Evolutionary conservation across 2,329 filamentous ascomycete genomes (phyloP), one percentile per base, ranked within the genome.

Genomic region (Amauroascus niger): DNA sequence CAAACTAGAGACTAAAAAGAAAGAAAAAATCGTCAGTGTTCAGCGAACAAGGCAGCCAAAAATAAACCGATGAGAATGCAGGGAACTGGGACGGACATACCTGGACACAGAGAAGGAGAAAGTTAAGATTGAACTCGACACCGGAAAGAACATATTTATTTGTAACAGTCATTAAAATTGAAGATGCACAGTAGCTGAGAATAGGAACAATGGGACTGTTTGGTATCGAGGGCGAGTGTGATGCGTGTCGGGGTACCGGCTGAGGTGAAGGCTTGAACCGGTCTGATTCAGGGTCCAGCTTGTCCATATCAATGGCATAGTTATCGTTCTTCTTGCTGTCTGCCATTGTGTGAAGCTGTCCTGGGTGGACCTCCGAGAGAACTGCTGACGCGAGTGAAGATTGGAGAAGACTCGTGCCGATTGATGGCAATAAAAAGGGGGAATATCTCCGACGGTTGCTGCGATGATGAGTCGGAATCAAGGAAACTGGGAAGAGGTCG

Each of bases 101-200:
- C 83, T 97, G 93, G 57, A 97, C 79, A 57, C 82, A 85, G 56
- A 98, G 81, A 64, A 96, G 86, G 73, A 98, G 88, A 73, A 97
- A 95, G 73, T 95, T 95, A 64, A 98, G 74, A 73, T 98, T 98
- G 81, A 94, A 98, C 61, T 85, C 81, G 49, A 80, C 79, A 57
- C 93, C 93, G 6, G 88, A 96, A 45, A 98, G 82, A 58, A 96
- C 90, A 70, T 94, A 98, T 78, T 98, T 98, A 76, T 98, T 98
- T 70, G 94, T 93, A n/a, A 96, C 87, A 6, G 93, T 98, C 93
- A 98, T 98, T 70, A 91, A 81, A 67, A 98, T 98, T n/a, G 90
- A 96, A 51, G 91, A 88, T 64, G 86, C 77, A 72, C 93, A 98
- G 77, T 98, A 98, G 47, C 87, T 82, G 60, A 95, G 67, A 63